Evolutionary conservation across 352 stramenopile genomes (phyloP).

Genomic region (Phytophthora constricta): DNA sequence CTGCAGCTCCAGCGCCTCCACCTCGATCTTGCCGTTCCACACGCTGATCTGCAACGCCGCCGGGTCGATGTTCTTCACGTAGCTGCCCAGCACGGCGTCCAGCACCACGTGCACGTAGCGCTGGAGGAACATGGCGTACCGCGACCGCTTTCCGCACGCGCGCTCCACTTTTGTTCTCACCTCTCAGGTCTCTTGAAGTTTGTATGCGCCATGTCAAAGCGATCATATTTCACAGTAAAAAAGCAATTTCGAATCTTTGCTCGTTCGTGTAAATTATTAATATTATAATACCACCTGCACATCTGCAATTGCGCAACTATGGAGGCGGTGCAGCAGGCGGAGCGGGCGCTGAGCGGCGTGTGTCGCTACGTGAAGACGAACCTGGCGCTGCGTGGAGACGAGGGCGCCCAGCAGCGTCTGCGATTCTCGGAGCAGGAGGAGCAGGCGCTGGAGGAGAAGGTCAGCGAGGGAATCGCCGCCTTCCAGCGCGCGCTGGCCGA

Average conservation of each 20-base stretch:
- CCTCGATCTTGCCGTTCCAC: conserved; percentile 87
- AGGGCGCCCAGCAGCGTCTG: conserved; percentile 35
- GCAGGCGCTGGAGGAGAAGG: conserved; percentile 60
- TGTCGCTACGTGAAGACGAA: conserved; percentile 54
- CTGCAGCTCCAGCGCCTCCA: conserved; percentile 82
- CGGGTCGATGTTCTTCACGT: conserved; percentile 90
- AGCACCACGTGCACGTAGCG: conserved; percentile 86
- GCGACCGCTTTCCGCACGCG: not conserved
- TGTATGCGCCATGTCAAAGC: too few species aligned
- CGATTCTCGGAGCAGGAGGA: conserved; percentile 68
- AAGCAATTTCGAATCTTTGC: too few species aligned
- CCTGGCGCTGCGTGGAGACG: conserved; percentile 21
- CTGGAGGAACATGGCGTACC: conserved; percentile 71
- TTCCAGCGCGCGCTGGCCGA: conserved; percentile 44
- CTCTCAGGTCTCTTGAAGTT: too few species aligned
- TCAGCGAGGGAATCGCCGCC: conserved; percentile 51
- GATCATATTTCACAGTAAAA: too few species aligned
- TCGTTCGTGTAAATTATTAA: conserved; percentile 1
- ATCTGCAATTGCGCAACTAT: conserved; percentile 34
- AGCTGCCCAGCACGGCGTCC: conserved; percentile 82
- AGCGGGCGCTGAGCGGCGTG: conserved; percentile 52
- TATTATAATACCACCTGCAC: conserved; percentile 2
- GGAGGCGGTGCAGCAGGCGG: conserved; percentile 51
- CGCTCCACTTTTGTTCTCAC: too few species aligned
- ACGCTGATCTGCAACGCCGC: conserved; percentile 85